Conservation (phyloP, 441 rosid genomes). For the Macaranga tanarius region DNA sequence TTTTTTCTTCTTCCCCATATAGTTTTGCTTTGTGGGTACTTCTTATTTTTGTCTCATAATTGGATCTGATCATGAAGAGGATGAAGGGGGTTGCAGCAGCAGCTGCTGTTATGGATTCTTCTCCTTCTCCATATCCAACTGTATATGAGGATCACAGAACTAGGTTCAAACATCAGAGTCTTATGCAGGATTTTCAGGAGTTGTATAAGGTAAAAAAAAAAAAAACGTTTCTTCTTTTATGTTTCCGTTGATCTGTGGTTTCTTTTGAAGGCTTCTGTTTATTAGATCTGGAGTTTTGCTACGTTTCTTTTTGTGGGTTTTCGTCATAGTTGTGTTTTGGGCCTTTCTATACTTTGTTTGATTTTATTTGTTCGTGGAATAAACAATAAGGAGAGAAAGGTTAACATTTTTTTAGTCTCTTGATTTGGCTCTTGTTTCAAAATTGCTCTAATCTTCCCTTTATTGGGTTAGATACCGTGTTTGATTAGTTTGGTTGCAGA, state of each 20-base stretch:
- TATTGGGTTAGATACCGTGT: too few relatives aligned
- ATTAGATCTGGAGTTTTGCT: slow-evolving; percentile 37
- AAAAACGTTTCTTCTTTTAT: neutral
- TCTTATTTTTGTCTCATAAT: slow-evolving; percentile 20
- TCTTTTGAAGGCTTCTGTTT: slow-evolving; percentile 17
- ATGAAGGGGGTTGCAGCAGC: slow-evolving; percentile 39
- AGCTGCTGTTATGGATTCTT: slow-evolving; percentile 25
- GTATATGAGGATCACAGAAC: slow-evolving; percentile 44
- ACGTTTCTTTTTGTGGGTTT: slow-evolving; percentile 17
- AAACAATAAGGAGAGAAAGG: too few relatives aligned
- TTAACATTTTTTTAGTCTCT: neutral
- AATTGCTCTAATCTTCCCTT: neutral
- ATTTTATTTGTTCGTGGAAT: neutral
- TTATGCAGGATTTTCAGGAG: slow-evolving; percentile 64
- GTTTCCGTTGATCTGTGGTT: slow-evolving; percentile 13
- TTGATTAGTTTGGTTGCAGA: slow-evolving; percentile 4
- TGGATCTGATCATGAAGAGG: slow-evolving; percentile 56
- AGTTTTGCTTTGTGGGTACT: neutral
- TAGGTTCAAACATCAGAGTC: slow-evolving; percentile 54
- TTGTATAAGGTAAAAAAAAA: slow-evolving; percentile 49
- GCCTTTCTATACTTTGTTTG: too few relatives aligned
- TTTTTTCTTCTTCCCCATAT: slow-evolving; percentile 15
- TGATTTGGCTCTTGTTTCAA: slow-evolving; percentile 6
- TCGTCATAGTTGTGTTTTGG: slow-evolving; percentile 2
- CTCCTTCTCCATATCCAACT: slow-evolving; percentile 35